Evolutionary conservation across 495 filamentous ascomycete genomes (phyloP), one percentile per base, ranked within the genome.

Genomic region (Penicillium argentinense): DNA sequence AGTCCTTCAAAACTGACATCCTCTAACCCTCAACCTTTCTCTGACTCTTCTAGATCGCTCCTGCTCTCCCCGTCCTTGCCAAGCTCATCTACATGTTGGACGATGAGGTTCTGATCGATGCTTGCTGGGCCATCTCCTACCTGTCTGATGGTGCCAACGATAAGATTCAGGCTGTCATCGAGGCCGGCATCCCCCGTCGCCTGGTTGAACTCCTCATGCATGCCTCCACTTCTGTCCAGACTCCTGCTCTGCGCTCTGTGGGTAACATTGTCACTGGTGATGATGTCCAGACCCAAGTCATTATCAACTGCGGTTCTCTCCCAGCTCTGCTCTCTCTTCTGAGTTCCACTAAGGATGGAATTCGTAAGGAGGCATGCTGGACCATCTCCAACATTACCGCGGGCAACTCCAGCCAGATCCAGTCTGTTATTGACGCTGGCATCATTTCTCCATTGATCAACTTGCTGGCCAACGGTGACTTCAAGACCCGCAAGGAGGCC

Each of bases 331-430:
- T 97, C 22, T 91, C 91, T 18, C 85, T 99, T 7, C 77, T 99
- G 42, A 87, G 90, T 74, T 97, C 93, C 42, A 88, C 85, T 63
- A 99, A 99, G 77, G 95, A 99, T 59, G 95, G 95, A 9, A 99
- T 99, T 49, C 90, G 95, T 44, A 99, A 99, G 77, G 95, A 99
- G 69, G 95, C 95, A 21, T 99, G 95, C 80, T 99, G 95, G 95
- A 99, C 95, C 22, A 99, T 99, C 56, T 96, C 91, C 56, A 99
- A 99, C 76, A 85, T 99, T 60, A 99, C 95, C 13, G 95, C 95
- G 42, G 95, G 95, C 18, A 99, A 97, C 76, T 95, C 91, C 17
- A 91, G 82, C 37, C 95, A 99, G 71, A 99, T 99, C 60, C 95
- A 97, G 69, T 76, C 92, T 14, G 95, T 99, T 37, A 87, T 99